These are phyloP conservation scores for Microsporum canis DNA, from an alignment of 2,329 filamentous ascomycete species.

Conservation along the genomic window DNA sequence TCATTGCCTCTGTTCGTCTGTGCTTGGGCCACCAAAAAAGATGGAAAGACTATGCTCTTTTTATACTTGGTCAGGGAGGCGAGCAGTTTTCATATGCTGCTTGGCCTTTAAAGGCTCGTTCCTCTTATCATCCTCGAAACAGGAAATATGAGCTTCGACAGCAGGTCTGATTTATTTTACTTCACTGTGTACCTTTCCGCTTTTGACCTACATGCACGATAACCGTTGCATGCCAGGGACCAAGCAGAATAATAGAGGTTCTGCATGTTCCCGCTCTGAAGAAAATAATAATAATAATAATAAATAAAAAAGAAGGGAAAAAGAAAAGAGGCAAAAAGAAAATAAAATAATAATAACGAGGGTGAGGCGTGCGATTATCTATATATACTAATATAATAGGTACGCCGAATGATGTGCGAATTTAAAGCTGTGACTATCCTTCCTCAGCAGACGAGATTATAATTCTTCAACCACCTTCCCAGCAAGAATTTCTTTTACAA, in stretches of 20 bases:
- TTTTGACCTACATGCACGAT: constrained; percentile 2
- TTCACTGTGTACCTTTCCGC: neutral
- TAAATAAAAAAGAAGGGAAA: neutral
- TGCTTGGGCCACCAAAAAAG: neutral
- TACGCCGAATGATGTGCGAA: constrained; percentile 5
- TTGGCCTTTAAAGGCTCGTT: neutral
- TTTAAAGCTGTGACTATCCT: constrained; percentile 2
- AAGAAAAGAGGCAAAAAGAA: neutral
- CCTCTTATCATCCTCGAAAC: neutral
- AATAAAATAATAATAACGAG: neutral
- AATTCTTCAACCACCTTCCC: neutral
- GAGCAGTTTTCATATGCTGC: neutral
- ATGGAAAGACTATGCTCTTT: neutral
- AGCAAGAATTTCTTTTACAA: neutral
- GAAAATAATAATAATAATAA: neutral
- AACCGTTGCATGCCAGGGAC: constrained; percentile 5
- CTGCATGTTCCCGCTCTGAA: constrained; percentile 1
- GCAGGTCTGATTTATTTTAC: neutral
- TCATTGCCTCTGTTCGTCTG: neutral
- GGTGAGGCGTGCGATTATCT: constrained; percentile 1
- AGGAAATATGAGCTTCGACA: neutral
- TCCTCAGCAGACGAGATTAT: neutral
- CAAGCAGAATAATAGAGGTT: neutral
- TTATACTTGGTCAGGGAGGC: neutral
- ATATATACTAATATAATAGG: neutral